phyloP scores from a whole-genome alignment of 192 early-diverging fungal species.

The Coemansia sp. region DNA sequence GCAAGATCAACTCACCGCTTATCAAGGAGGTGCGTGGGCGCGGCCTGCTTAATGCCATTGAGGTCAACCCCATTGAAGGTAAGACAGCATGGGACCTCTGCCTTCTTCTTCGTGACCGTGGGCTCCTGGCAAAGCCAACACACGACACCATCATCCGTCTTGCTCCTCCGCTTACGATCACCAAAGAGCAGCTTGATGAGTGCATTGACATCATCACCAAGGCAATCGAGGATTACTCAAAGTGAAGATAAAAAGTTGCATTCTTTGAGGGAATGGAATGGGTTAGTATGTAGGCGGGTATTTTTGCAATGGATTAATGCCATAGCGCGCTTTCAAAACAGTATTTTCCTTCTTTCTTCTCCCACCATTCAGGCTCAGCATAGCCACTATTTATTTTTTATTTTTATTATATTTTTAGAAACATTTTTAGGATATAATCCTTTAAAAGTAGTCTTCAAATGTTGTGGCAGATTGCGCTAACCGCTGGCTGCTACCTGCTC shows the following conservation, averaged over 20 bases:
- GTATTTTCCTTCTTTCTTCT: background rate
- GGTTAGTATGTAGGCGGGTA: background rate
- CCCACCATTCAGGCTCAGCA: no score
- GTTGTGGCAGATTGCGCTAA: constrained; percentile 9
- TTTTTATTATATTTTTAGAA: background rate
- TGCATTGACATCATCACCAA: constrained; percentile 78
- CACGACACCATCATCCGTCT: constrained; percentile 98
- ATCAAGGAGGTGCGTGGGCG: constrained; percentile 82
- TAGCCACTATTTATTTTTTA: background rate
- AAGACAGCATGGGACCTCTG: constrained; percentile 99
- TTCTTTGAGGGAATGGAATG: background rate
- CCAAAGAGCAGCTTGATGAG: constrained; percentile 81
- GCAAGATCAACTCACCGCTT: constrained; percentile 75
- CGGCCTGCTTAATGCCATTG: constrained; percentile 94
- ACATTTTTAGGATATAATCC: background rate
- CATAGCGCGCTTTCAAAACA: no score
- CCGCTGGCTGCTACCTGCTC: constrained; percentile 4
- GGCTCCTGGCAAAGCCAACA: constrained; percentile 96
- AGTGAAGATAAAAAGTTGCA: background rate
- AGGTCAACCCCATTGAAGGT: constrained; percentile 81
- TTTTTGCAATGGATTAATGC: no score
- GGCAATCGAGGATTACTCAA: constrained; percentile 66
- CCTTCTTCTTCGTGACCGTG: constrained; percentile 86
- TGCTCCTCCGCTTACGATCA: constrained; percentile 93
- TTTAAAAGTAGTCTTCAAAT: constrained; percentile 10